phyloP scores from a whole-genome alignment of 2,329 filamentous ascomycete genomes.

The Cercospora sojina region DNA sequence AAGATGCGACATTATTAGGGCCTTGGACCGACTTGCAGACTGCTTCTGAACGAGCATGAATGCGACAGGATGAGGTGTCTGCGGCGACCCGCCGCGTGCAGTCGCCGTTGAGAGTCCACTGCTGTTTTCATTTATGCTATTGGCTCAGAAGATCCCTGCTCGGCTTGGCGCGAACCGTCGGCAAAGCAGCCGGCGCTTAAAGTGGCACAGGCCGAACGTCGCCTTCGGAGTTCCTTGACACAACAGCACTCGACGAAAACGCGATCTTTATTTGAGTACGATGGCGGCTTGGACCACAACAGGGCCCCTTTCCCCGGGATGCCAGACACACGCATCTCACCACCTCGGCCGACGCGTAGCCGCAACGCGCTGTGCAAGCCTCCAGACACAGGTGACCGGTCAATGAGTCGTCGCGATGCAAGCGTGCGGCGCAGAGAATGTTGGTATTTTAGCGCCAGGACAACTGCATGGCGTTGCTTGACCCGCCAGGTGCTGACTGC shows the following conservation, averaged over 20 bases:
- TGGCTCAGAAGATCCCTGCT: neutral
- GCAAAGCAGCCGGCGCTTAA: neutral
- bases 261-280: too few species aligned
- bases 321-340: too few species aligned
- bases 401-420: neutral
- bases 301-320: too few species aligned
- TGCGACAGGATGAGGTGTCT: neutral
- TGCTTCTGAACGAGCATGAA: neutral
- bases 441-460: neutral
- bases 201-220: neutral
- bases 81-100: neutral
- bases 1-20: neutral
- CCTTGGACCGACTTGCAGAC: neutral
- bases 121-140: neutral
- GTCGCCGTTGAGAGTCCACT: neutral
- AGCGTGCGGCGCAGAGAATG: constrained; percentile 1
- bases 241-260: neutral
- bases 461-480: neutral
- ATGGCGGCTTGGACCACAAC: too few species aligned
- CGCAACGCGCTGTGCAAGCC: too few species aligned
- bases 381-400: neutral
- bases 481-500: neutral
- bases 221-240: neutral
- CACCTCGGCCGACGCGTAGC: too few species aligned
- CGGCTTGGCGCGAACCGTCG: neutral